Conservation (phyloP, 768 basidiomycete genomes). For the Suillus variegatus region DNA sequence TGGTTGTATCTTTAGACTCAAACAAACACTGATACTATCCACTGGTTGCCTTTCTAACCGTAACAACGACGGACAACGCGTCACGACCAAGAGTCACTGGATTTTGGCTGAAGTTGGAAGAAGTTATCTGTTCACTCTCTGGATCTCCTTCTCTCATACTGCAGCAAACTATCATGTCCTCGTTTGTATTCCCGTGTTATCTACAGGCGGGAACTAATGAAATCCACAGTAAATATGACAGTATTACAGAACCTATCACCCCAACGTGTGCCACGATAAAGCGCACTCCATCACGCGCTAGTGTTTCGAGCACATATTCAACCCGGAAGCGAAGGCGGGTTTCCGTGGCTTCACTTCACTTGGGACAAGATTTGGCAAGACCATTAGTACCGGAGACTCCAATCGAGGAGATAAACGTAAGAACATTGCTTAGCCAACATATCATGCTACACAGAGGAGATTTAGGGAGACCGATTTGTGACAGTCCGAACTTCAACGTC, state of each 20-base stretch:
- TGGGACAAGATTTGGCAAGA: slow-evolving; percentile 34
- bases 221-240: slow-evolving; percentile 18
- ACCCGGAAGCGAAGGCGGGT: slow-evolving; percentile 42
- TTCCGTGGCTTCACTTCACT: slow-evolving; percentile 40
- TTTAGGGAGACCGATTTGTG: slow-evolving; percentile 64
- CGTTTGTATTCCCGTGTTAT: slow-evolving; percentile 28
- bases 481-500: slow-evolving; percentile 49
- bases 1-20: slow-evolving; percentile 27
- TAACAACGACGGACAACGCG: not conserved
- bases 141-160: too few relatives aligned
- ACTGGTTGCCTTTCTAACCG: not conserved
- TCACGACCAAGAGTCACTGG: not conserved
- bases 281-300: slow-evolving; percentile 38
- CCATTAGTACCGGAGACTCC: slow-evolving; percentile 17
- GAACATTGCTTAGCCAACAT: slow-evolving; percentile 12
- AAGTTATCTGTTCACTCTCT: not conserved
- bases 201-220: not conserved
- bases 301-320: slow-evolving; percentile 42
- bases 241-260: slow-evolving; percentile 24
- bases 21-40: slow-evolving; percentile 18
- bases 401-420: slow-evolving; percentile 31
- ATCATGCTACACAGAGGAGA: not conserved
- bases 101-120: not conserved
- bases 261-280: slow-evolving; percentile 33
- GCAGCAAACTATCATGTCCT: slow-evolving; percentile 18